Percentiles rank a stretch among this genome's conserved stretches.
These are phyloP conservation scores for Pythium pyrilobum DNA, from an alignment of 352 stramenopile genomes.

Conservation along the genomic window DNA sequence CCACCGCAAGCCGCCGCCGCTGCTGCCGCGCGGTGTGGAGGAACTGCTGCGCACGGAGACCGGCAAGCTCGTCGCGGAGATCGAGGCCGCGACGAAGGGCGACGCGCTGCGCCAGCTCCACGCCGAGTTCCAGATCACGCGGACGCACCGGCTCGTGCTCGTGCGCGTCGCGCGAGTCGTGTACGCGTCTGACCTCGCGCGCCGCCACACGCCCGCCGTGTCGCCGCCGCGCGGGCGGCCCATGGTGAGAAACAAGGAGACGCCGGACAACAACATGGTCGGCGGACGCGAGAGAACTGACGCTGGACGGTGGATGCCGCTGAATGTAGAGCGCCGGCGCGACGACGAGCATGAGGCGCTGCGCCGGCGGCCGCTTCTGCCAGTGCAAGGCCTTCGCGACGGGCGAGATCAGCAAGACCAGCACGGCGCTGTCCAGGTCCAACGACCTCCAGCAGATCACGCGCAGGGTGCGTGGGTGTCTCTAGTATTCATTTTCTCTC, in stretches of 20 bases:
- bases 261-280: too few relatives aligned
- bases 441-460: constrained; percentile 50
- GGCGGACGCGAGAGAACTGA: too few relatives aligned
- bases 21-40: constrained; percentile 18
- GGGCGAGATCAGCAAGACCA: constrained; percentile 18
- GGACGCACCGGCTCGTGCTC: constrained; percentile 44
- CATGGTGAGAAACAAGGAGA: too few relatives aligned
- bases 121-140: constrained; percentile 54
- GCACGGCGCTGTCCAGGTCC: constrained; percentile 14
- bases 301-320: too few relatives aligned
- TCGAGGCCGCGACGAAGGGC: constrained; percentile 36
- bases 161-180: constrained; percentile 50
- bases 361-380: constrained; percentile 40
- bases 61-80: constrained; percentile 33
- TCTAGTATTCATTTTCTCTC: neutral
- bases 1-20: neutral
- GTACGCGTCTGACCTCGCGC: constrained; percentile 45
- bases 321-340: constrained; percentile 19
- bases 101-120: constrained; percentile 43
- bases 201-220: neutral
- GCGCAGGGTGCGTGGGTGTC: constrained; percentile 31
- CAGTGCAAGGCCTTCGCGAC: constrained; percentile 29
- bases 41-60: constrained; percentile 50
- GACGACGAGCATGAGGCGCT: constrained; percentile 23
- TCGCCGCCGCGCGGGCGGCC: constrained; percentile 5